Conservation (phyloP, 176 grass and related monocot species). For the Triticum urartu region DNA sequence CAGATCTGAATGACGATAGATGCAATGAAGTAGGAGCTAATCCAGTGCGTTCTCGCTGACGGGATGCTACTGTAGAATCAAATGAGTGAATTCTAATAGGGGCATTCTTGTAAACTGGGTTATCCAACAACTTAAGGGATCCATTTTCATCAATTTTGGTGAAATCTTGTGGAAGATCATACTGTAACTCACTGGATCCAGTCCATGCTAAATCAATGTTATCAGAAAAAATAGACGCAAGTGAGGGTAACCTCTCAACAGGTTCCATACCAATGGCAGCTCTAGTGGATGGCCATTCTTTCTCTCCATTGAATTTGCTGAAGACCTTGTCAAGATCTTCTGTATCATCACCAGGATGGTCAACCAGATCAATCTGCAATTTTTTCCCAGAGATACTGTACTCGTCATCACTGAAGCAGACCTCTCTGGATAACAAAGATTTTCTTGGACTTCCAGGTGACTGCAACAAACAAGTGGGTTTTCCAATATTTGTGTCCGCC, state of each 20-base stretch:
- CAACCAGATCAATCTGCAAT: slow-evolving; percentile 38
- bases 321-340: slow-evolving; percentile 49
- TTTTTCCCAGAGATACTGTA: slow-evolving; percentile 41
- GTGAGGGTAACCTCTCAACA: slow-evolving; percentile 55
- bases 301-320: slow-evolving; percentile 32
- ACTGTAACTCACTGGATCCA: slow-evolving; percentile 58
- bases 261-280: slow-evolving; percentile 23
- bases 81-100: slow-evolving; percentile 87
- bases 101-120: slow-evolving; percentile 38
- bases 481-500: slow-evolving; percentile 28
- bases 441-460: slow-evolving; percentile 49
- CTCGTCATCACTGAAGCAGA: slow-evolving; percentile 39
- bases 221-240: slow-evolving; percentile 78
- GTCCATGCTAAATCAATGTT: slow-evolving; percentile 93
- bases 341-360: slow-evolving; percentile 34
- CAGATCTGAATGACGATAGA: slow-evolving; percentile 55
- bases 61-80: slow-evolving; percentile 55
- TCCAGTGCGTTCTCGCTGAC: slow-evolving; percentile 50
- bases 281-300: slow-evolving; percentile 18
- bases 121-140: slow-evolving; percentile 35
- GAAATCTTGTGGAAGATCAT: slow-evolving; percentile 44
- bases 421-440: slow-evolving; percentile 52
- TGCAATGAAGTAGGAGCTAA: slow-evolving; percentile 55
- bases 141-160: slow-evolving; percentile 43
- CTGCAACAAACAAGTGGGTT: slow-evolving; percentile 21